A percentile compares a stretch with the other conserved stretches of the same genome.
phyloP scores from a whole-genome alignment of 257 asterid species.

The Scutellaria baicalensis region DNA sequence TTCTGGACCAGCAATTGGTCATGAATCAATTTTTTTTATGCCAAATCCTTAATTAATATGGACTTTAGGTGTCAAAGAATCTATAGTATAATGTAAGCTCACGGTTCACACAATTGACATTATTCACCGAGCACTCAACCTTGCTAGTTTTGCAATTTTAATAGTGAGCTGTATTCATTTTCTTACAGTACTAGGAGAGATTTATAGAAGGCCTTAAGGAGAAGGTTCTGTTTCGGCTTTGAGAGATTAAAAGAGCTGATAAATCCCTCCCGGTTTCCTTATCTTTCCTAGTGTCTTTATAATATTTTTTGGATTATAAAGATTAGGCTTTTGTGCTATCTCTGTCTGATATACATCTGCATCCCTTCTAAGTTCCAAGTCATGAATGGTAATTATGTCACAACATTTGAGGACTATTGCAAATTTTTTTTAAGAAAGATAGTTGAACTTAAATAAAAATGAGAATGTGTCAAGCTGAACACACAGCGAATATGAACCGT shows the following conservation, averaged over 20 bases:
- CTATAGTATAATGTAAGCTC: background rate
- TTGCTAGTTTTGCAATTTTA: background rate
- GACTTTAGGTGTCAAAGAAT: background rate
- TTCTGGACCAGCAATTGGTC: background rate
- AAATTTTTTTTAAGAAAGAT: too few species aligned
- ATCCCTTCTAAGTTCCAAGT: background rate
- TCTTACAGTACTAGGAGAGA: background rate
- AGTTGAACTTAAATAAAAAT: too few species aligned
- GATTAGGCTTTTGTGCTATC: background rate
- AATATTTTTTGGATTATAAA: background rate
- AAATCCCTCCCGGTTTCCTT: background rate
- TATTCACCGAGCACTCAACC: background rate
- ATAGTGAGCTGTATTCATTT: background rate
- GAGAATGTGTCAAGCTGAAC: too few species aligned
- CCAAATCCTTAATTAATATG: background rate
- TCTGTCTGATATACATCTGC: background rate
- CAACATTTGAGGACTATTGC: too few species aligned
- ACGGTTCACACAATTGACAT: background rate
- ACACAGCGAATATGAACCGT: too few species aligned
- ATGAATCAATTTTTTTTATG: background rate
- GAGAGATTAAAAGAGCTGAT: background rate
- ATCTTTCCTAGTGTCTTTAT: background rate
- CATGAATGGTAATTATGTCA: background rate
- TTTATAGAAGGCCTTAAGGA: too few species aligned
- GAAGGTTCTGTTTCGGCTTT: background rate